Percentiles rank a stretch among this genome's conserved stretches.
phyloP scores from a whole-genome alignment of 2,329 filamentous ascomycete genomes.

The Epicoccum sorghinum region DNA sequence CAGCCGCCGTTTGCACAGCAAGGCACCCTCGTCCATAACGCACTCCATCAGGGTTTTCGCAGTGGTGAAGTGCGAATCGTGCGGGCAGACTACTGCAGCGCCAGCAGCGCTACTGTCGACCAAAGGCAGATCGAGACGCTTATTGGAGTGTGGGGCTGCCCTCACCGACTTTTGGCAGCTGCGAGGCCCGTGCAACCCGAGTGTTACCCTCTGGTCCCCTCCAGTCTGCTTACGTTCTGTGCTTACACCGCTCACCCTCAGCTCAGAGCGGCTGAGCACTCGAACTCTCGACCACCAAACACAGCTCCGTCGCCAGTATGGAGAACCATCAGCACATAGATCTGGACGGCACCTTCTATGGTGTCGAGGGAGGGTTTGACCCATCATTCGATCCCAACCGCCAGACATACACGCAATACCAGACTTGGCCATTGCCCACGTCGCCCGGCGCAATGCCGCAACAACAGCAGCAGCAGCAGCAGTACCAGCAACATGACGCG shows the following conservation, averaged over 20 bases:
- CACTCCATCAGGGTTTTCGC: conserved; percentile 24
- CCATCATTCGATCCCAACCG: conserved; percentile 46
- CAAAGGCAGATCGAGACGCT: conserved; percentile 20
- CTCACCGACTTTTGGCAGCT: conserved; percentile 22
- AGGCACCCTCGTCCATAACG: conserved; percentile 24
- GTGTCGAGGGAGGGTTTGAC: conserved; percentile 49
- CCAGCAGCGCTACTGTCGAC: conserved; percentile 29
- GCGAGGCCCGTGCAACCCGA: conserved; percentile 16
- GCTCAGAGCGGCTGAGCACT: conserved; percentile 44
- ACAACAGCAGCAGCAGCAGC: conserved; percentile 23
- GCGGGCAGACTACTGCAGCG: conserved; percentile 36
- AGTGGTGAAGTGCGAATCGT: conserved; percentile 14
- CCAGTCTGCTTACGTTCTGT: conserved; percentile 19
- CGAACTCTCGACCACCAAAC: conserved; percentile 30
- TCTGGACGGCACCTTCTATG: conserved; percentile 44
- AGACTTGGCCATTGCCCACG: conserved; percentile 48
- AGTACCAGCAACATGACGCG: conserved; percentile 19
- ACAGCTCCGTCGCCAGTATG: conserved; percentile 44
- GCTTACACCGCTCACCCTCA: conserved; percentile 39
- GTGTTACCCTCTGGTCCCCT: conserved; percentile 20
- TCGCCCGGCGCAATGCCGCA: conserved; percentile 45
- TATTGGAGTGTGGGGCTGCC: conserved; percentile 18
- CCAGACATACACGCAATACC: conserved; percentile 37
- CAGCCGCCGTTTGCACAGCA: conserved; percentile 9
- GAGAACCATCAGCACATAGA: conserved; percentile 49